Evolutionary conservation across 2,329 filamentous ascomycete species (phyloP), one percentile per base, ranked within the genome.

Genomic region (Eutypella sp.): DNA sequence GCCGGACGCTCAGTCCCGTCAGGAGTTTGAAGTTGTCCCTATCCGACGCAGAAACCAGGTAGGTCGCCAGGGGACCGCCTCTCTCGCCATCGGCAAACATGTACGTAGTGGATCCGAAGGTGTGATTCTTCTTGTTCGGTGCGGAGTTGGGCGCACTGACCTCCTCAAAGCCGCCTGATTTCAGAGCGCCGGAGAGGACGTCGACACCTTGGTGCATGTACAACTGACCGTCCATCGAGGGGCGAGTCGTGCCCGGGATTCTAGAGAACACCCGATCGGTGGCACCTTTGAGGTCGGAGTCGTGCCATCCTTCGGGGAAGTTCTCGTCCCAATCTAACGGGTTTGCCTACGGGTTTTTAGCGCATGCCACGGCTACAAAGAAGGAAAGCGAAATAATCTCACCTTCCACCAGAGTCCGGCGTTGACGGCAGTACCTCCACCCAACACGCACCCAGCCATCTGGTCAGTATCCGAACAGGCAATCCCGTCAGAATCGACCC

Each of bases 381-480:
- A 11, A 20, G 1, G 38, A 46, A 23, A 44, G 24, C 15, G 31
- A n/a, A n/a, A n/a, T n/a, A n/a, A 27, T 8, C 43, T 48, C 57
- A 72, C 74, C 61, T 78, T 81, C 74, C 80, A 85, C 76, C 81
- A 87, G 25, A 87, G 72, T 42, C 81, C 82, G 42, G 83, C 80
- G 55, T 87, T 88, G 54, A 87, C 73, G 36, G 81, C 78, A 22
- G 79, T 78, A 7, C 81, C 80, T 47, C 85, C 85, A 43, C 85
- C 85, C 6, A 88, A 74, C 34, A 88, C 73, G 53, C 85, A 88
- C 11, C 83, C 85, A n/a, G 82, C 81, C 81, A 87, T 87, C 57
- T 85, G 80, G 52, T 84, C 82, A 10, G 79, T 82, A 62, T 88
- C 84, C 5, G 73, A 74, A 64, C 85, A 89, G 38, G 79, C 79